Percentiles rank a stretch among this genome's conserved stretches.
Conservation (phyloP, 148 eudicot genomes). For the Vaccinium corymbosum region DNA sequence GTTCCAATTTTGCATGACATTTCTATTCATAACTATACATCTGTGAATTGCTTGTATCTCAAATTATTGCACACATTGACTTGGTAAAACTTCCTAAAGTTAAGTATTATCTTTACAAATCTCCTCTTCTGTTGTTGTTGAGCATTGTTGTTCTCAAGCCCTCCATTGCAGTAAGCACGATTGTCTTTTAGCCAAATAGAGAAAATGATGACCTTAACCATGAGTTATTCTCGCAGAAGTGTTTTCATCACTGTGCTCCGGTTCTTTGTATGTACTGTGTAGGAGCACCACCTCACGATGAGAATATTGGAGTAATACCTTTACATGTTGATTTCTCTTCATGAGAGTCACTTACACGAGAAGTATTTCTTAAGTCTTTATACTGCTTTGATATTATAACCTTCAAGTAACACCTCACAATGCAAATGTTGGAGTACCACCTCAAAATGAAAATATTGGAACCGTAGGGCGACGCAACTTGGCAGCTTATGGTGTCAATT, state of each 20-base stretch:
- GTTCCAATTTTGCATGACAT: background rate
- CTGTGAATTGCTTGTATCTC: background rate
- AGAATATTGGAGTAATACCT: background rate
- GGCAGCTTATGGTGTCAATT: slow-evolving; percentile 4
- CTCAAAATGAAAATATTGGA: background rate
- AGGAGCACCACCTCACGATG: background rate
- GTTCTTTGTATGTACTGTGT: background rate
- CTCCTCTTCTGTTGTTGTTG: background rate
- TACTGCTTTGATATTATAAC: background rate
- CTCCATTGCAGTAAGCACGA: background rate
- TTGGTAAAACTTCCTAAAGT: slow-evolving; percentile 1
- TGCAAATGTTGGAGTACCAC: background rate
- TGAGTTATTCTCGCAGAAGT: background rate
- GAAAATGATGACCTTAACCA: background rate
- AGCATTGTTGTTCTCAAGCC: background rate
- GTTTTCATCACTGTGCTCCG: background rate
- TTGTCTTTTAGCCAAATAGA: background rate
- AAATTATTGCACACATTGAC: background rate
- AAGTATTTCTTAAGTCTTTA: background rate
- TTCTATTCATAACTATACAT: background rate
- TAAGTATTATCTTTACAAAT: background rate
- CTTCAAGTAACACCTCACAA: too few relatives aligned
- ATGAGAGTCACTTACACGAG: too few relatives aligned
- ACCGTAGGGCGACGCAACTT: background rate
- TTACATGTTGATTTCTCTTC: too few relatives aligned